phyloP scores from a whole-genome alignment of 192 early-diverging fungal genomes.

The Cetraspora pellucida region DNA sequence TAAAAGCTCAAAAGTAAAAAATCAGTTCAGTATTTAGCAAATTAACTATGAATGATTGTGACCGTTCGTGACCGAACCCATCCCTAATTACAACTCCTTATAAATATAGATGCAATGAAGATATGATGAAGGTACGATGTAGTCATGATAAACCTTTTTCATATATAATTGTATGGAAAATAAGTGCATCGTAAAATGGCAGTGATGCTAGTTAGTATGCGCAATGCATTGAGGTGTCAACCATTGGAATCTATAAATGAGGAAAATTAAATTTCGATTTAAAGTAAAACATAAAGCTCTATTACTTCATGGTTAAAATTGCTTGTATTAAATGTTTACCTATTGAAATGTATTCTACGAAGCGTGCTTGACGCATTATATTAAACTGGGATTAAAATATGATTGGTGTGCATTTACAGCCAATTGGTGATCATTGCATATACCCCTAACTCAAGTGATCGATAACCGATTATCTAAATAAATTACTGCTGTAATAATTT shows the following conservation, averaged over 20 bases:
- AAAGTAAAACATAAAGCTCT: slow-evolving; percentile 24
- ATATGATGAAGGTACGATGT: too few relatives aligned
- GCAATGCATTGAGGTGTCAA: too few relatives aligned
- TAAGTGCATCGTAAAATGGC: slow-evolving; percentile 10
- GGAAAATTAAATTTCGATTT: not conserved
- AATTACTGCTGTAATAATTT: not conserved
- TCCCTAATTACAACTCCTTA: too few relatives aligned
- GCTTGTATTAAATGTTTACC: slow-evolving; percentile 28
- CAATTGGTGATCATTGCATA: not conserved
- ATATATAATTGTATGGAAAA: too few relatives aligned
- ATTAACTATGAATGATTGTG: too few relatives aligned
- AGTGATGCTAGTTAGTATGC: not conserved
- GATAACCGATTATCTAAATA: too few relatives aligned
- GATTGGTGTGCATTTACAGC: not conserved
- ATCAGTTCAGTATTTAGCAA: too few relatives aligned
- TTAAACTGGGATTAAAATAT: not conserved
- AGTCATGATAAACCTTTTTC: too few relatives aligned
- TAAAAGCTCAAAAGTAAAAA: too few relatives aligned
- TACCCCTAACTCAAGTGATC: not conserved
- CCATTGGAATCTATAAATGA: too few relatives aligned
- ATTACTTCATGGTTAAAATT: slow-evolving; percentile 26
- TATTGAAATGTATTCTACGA: slow-evolving; percentile 25
- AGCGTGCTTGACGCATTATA: slow-evolving; percentile 21
- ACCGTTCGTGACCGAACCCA: too few relatives aligned
- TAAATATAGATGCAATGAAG: too few relatives aligned